Percentiles rank a stretch among this genome's conserved stretches.
Conservation (phyloP, 805 yeast genomes). For the Kodamaea laetipori region DNA sequence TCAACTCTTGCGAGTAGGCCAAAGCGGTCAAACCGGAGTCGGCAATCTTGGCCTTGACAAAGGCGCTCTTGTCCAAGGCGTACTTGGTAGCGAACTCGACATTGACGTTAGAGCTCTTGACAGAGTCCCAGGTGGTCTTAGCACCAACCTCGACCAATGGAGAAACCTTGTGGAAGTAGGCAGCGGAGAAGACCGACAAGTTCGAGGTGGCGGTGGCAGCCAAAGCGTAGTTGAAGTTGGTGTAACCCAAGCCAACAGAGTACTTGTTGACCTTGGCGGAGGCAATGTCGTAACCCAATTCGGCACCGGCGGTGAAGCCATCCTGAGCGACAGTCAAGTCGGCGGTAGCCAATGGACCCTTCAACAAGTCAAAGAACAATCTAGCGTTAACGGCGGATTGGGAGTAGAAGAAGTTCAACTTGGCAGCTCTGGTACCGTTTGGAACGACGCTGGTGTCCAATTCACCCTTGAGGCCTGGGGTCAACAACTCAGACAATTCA, state of each 20-base stretch:
- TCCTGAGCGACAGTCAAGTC: constrained; percentile 94
- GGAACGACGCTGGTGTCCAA: constrained; percentile 87
- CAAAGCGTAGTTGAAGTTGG: constrained; percentile 82
- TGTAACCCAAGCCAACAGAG: constrained; percentile 92
- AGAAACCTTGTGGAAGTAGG: constrained; percentile 94
- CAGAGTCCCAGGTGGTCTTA: constrained; percentile 93
- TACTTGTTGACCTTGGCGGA: constrained; percentile 91
- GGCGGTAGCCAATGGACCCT: constrained; percentile 95
- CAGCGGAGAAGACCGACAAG: constrained; percentile 87
- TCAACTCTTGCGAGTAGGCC: constrained; percentile 90
- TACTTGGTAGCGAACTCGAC: constrained; percentile 97
- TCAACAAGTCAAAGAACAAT: constrained; percentile 90
- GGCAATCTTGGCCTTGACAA: constrained; percentile 95
- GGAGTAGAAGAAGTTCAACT: constrained; percentile 84
- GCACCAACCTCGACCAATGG: constrained; percentile 96
- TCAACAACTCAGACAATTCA: constrained; percentile 86
- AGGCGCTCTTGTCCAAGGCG: constrained; percentile 81
- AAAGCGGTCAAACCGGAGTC: constrained; percentile 94
- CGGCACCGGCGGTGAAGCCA: constrained; percentile 96
- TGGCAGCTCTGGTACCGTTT: constrained; percentile 80
- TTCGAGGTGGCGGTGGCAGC: constrained; percentile 84
- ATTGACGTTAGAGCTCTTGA: constrained; percentile 77
- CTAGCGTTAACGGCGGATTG: constrained; percentile 94
- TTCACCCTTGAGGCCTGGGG: constrained; percentile 95
- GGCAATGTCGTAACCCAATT: constrained; percentile 93